Evolutionary conservation across 1,139 yeast species (phyloP).

Genomic region (Saccharomycopsis crataegensis): DNA sequence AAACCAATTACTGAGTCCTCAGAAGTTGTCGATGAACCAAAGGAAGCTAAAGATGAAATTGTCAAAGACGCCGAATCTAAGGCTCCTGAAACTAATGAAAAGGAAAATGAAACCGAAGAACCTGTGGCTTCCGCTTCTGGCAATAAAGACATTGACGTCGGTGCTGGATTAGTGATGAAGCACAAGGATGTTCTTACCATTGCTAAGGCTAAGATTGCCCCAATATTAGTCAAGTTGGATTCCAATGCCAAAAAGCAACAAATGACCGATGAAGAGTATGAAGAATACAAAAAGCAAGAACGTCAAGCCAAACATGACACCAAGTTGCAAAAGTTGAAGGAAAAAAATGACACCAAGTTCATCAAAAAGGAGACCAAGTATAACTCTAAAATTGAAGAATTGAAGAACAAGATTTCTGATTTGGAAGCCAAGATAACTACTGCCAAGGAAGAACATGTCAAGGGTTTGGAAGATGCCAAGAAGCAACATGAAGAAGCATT

Average conservation of each 20-base stretch:
- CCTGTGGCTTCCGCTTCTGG: neutral
- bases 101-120: neutral
- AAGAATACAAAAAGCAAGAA: constrained; percentile 7
- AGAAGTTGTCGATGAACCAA: neutral
- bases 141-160: constrained; percentile 10
- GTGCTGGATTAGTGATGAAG: constrained; percentile 11
- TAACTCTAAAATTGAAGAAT: constrained; percentile 10
- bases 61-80: neutral
- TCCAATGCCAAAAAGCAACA: constrained; percentile 16
- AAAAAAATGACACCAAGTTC: constrained; percentile 14
- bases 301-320: constrained; percentile 12
- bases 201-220: constrained; percentile 12
- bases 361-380: constrained; percentile 13
- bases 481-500: constrained; percentile 11
- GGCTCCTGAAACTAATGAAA: neutral
- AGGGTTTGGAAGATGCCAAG: constrained; percentile 9
- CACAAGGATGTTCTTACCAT: constrained; percentile 12
- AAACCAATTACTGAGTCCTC: neutral
- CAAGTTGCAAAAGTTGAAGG: constrained; percentile 13
- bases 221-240: constrained; percentile 9
- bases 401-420: constrained; percentile 10
- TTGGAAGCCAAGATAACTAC: constrained; percentile 5
- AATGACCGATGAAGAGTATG: constrained; percentile 12
- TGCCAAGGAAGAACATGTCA: constrained; percentile 11
- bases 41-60: neutral